Percentiles rank a stretch among this genome's conserved stretches.
Evolutionary conservation across 2,329 filamentous ascomycete genomes (phyloP).

Genomic region (Fusarium sp.): DNA sequence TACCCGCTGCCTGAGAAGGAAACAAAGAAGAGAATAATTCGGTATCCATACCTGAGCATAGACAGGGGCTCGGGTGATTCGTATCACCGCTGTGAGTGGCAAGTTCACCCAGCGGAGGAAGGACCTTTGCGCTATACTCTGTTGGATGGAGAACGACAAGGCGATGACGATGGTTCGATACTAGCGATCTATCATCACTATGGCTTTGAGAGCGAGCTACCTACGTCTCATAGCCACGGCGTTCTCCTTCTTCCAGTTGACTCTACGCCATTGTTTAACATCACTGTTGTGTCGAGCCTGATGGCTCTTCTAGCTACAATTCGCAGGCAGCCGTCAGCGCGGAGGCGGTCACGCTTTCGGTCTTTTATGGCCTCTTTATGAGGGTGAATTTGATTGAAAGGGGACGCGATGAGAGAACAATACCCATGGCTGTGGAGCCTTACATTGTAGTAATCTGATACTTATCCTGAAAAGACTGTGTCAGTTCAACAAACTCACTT

Average conservation of each 20-base stretch:
- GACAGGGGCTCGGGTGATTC: accelerated
- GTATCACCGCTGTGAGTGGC: background rate
- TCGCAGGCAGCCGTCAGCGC: background rate
- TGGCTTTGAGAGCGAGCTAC: conserved; percentile 4
- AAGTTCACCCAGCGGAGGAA: background rate
- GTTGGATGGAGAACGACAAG: background rate
- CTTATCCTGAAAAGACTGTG: accelerated
- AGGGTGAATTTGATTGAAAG: accelerated
- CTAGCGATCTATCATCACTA: conserved; percentile 8
- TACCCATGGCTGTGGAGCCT: accelerated
- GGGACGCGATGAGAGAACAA: background rate
- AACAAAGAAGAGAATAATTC: background rate
- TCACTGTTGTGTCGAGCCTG: background rate
- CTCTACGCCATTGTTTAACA: background rate
- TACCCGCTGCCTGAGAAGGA: background rate
- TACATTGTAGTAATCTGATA: background rate
- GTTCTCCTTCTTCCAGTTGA: background rate
- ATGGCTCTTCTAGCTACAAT: background rate
- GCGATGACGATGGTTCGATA: background rate
- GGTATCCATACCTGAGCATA: background rate
- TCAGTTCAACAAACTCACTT: conserved; percentile 52
- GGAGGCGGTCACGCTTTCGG: background rate
- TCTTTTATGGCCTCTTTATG: background rate
- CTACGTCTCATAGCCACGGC: background rate
- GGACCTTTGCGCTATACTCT: conserved; percentile 10